A percentile compares a stretch with the other conserved stretches of the same genome.
Evolutionary conservation across 345 rosid species (phyloP).

Genomic region (Ricinus communis): DNA sequence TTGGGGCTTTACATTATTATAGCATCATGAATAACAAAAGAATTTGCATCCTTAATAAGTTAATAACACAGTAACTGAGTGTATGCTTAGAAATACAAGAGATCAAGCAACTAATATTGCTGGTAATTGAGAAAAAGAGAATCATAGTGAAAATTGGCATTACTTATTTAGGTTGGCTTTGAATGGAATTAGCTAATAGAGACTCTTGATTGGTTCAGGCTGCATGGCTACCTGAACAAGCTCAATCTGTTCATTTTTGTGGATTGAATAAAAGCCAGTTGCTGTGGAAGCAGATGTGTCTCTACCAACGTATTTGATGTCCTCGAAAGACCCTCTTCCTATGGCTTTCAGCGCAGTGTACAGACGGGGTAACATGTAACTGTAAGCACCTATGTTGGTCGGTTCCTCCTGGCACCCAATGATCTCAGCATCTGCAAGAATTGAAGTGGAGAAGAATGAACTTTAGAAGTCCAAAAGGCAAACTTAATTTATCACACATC

Average conservation of each 20-base stretch:
- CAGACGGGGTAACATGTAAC: conserved; percentile 49
- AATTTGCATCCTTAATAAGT: too few relatives aligned
- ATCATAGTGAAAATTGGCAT: too few relatives aligned
- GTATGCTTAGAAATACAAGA: too few relatives aligned
- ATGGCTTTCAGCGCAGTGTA: conserved; percentile 21
- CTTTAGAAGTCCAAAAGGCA: too few relatives aligned
- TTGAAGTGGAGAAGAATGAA: too few relatives aligned
- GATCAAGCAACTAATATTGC: too few relatives aligned
- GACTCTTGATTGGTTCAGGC: conserved; percentile 16
- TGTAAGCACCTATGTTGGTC: conserved; percentile 79
- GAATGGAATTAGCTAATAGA: background rate
- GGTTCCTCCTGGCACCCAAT: conserved; percentile 93
- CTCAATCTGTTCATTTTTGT: conserved; percentile 15
- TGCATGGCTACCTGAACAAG: conserved; percentile 23
- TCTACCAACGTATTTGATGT: conserved; percentile 26
- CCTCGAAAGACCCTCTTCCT: conserved; percentile 18
- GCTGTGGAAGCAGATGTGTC: conserved; percentile 28
- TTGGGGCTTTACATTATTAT: too few relatives aligned
- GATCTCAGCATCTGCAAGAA: conserved; percentile 54
- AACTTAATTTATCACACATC: too few relatives aligned
- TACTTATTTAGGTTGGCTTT: too few relatives aligned
- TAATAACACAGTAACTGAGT: too few relatives aligned
- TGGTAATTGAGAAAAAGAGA: too few relatives aligned
- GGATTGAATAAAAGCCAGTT: conserved; percentile 22
- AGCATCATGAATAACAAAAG: too few relatives aligned